phyloP scores from a whole-genome alignment of 2,329 filamentous ascomycete species.

The Laburnicola sp. region DNA sequence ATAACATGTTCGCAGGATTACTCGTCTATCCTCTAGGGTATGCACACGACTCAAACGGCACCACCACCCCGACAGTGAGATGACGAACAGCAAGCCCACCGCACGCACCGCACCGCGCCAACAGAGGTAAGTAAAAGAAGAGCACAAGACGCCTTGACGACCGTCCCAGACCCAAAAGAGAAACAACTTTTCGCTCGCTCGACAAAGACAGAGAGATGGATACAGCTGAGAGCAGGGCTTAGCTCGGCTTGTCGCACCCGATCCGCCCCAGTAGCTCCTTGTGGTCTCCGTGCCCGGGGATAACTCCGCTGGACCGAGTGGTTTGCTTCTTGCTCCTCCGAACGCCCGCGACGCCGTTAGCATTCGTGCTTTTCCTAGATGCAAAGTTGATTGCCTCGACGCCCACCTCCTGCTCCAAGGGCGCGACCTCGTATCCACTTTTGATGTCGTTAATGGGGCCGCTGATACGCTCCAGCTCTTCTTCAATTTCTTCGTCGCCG shows the following conservation, averaged over 20 bases:
- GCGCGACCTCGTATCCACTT: constrained; percentile 34
- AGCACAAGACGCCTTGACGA: neutral
- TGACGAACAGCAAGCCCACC: neutral
- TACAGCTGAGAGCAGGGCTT: constrained; percentile 2
- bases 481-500: constrained; percentile 64
- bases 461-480: constrained; percentile 21
- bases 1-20: constrained; percentile 9
- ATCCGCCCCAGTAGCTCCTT: constrained; percentile 82
- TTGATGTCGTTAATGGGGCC: constrained; percentile 31
- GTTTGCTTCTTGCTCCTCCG: constrained; percentile 53
- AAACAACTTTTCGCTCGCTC: constrained; percentile 2
- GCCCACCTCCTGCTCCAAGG: constrained; percentile 74
- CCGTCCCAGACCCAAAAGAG: neutral
- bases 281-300: constrained; percentile 71
- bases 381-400: constrained; percentile 71
- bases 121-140: neutral
- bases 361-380: constrained; percentile 41
- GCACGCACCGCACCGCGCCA: too few relatives aligned
- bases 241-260: constrained; percentile 72
- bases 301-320: constrained; percentile 53
- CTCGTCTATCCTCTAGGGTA: constrained; percentile 25
- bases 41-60: constrained; percentile 6
- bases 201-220: constrained; percentile 1
- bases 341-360: constrained; percentile 1
- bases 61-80: neutral